A percentile compares a stretch with the other conserved stretches of the same genome.
These are phyloP conservation scores for Cystobasidiaceae sp. DNA, from an alignment of 1,284 basidiomycete genomes.

Conservation along the genomic window DNA sequence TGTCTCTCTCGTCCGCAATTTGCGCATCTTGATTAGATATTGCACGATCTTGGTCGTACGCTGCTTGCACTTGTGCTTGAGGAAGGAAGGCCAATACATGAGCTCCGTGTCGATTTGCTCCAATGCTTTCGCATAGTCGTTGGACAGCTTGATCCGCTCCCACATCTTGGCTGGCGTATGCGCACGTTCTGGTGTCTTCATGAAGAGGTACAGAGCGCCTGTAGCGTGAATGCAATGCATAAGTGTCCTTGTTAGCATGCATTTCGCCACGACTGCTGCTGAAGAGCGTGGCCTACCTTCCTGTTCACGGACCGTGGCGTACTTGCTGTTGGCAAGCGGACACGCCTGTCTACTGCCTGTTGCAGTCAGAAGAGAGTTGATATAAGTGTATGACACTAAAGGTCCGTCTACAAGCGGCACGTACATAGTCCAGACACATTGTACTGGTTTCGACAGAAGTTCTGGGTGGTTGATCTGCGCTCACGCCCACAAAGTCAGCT, in stretches of 20 bases:
- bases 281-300: constrained; percentile 63
- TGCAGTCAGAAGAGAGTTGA: neutral
- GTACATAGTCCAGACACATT: constrained; percentile 98
- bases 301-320: constrained; percentile 93
- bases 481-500: constrained; percentile 7
- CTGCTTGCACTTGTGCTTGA: constrained; percentile 98
- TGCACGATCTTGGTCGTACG: constrained; percentile 98
- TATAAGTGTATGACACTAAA: neutral
- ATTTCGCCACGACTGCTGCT: neutral
- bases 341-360: constrained; percentile 69
- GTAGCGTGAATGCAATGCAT: neutral
- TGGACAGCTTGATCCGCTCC: constrained; percentile 89
- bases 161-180: constrained; percentile 95
- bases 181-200: constrained; percentile 96
- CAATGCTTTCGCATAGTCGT: constrained; percentile 89
- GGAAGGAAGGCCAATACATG: constrained; percentile 96
- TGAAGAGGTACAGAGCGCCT: constrained; percentile 91
- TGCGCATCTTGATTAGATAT: constrained; percentile 96
- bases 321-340: constrained; percentile 91
- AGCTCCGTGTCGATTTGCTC: constrained; percentile 96
- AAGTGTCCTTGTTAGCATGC: neutral
- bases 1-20: constrained; percentile 80
- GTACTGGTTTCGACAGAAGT: constrained; percentile 98
- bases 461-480: constrained; percentile 79
- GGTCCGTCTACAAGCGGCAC: too few species aligned